Conservation (phyloP, 805 yeast genomes). For the Lipomyces mesembrius region DNA sequence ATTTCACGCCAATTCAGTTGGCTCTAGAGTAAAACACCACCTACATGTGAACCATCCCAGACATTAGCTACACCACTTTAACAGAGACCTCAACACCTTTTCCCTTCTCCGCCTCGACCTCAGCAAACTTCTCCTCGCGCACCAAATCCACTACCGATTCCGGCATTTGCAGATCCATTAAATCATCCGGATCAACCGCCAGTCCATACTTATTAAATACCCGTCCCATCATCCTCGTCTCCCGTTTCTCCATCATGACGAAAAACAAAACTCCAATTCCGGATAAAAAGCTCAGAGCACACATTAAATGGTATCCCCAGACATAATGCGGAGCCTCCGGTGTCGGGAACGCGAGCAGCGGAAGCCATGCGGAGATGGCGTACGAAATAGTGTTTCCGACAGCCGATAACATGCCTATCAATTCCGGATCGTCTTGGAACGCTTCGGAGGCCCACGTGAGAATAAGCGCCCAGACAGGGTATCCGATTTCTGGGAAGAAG, state of each 20-base stretch:
- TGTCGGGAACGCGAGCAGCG: slow-evolving; percentile 19
- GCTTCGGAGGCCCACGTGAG: slow-evolving; percentile 22
- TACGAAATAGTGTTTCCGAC: slow-evolving; percentile 16
- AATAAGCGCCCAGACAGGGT: slow-evolving; percentile 23
- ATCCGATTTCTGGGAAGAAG: slow-evolving; percentile 19
- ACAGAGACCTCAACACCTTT: neutral
- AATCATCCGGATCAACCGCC: slow-evolving; percentile 18
- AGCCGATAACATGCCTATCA: slow-evolving; percentile 17
- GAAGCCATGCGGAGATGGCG: slow-evolving; percentile 12
- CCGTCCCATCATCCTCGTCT: slow-evolving; percentile 5
- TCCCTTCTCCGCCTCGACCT: slow-evolving; percentile 1
- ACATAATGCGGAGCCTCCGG: slow-evolving; percentile 18
- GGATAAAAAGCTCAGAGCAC: slow-evolving; percentile 13
- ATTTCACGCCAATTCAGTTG: neutral
- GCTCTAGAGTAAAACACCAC: neutral
- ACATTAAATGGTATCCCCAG: slow-evolving; percentile 15
- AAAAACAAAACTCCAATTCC: slow-evolving; percentile 20
- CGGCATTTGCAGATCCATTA: neutral
- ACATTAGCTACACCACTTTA: neutral
- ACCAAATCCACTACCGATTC: neutral
- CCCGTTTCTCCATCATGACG: slow-evolving; percentile 17
- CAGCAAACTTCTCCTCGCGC: slow-evolving; percentile 2
- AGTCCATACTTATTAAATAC: slow-evolving; percentile 18
- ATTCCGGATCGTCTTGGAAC: slow-evolving; percentile 24
- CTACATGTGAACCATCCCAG: neutral